Base-by-base conservation (phyloP, 2,329 filamentous ascomycete genomes). In the Fusarium liriodendri region DNA sequence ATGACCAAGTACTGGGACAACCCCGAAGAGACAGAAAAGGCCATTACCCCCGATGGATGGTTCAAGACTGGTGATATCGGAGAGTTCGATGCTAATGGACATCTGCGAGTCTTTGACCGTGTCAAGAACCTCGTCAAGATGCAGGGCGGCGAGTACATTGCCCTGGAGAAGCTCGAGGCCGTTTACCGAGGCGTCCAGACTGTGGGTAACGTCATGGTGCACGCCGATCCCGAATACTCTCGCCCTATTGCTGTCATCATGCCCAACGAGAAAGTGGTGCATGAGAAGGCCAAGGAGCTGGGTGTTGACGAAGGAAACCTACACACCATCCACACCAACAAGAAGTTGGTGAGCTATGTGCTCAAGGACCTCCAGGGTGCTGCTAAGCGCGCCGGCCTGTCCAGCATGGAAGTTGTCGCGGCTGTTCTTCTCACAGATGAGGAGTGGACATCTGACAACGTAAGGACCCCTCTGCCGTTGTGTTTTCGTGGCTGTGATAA, bases 101-200 rank as follows among this genome's bases (percentile, higher is more conserved):
- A 97, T 82, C 84, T 98, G 75, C 90, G 88, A 77, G 92, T 98
- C 81, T 95, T 98, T 80, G 96, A 98, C 83, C 94, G 96, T 77
- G 95, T 98, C 90, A 98, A 98, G 92, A 98, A 98, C 85, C 87
- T 98, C 65, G 94, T 98, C 83, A 98, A 98, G 91, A 95, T 97
- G 73, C 90, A 94, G 74, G 95, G 95, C 70, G 96, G 96, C 77
- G 96, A 98, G 87, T 98, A 98, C 84, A 97, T 98, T 82, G 97
- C 96, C 25, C 89, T 99, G 5, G 96, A 98, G 87, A 98, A 95
- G 87, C 91, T 98, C 69, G 96, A 98, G 85, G 93, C 95, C 4
- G 88, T 97, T 64, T 98, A 98, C 86, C 92, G 95, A 71, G 92
- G 94, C 54, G 90, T 89, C 11, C 88, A 90, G n/a, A 89, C 93